A percentile compares a stretch with the other conserved stretches of the same genome.
These are phyloP conservation scores for Colletotrichum gigasporum DNA, from an alignment of 2,329 filamentous ascomycete species.

Conservation along the genomic window DNA sequence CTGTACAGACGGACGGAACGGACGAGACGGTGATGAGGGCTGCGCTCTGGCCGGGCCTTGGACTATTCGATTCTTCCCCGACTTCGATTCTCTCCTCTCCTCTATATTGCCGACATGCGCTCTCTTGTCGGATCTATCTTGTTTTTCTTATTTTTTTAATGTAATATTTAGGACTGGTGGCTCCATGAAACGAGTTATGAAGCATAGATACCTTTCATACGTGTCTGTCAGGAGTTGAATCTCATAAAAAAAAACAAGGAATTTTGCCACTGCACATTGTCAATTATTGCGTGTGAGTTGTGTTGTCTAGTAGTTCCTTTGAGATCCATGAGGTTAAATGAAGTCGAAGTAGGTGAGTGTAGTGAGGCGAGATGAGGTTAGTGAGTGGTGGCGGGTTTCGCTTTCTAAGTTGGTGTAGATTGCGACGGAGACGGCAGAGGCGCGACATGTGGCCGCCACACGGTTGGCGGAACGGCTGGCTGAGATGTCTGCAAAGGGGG, in stretches of 20 bases:
- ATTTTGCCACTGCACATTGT: not conserved
- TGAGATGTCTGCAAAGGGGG: no score
- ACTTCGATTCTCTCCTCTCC: constrained; percentile 14
- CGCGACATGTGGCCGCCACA: not conserved
- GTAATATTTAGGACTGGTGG: constrained; percentile 30
- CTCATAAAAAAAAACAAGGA: not conserved
- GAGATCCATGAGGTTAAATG: no score
- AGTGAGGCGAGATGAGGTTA: no score
- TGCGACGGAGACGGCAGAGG: not conserved
- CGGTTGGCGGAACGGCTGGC: no score
- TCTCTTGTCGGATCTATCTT: not conserved
- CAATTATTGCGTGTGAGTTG: not conserved
- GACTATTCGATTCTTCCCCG: constrained; percentile 2
- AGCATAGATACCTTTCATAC: constrained; percentile 19
- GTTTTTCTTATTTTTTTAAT: constrained; percentile 14
- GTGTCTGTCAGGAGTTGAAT: not conserved
- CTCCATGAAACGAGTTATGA: constrained; percentile 25
- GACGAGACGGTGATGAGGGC: not conserved
- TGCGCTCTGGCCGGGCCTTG: not conserved
- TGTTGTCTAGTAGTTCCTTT: no score
- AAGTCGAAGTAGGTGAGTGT: not conserved
- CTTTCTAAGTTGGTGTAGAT: no score
- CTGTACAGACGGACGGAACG: constrained; percentile 9
- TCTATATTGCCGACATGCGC: not conserved
- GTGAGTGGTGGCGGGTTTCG: no score